These are phyloP conservation scores for Andrographis paniculata DNA, from an alignment of 305 asterid species.

Conservation along the genomic window DNA sequence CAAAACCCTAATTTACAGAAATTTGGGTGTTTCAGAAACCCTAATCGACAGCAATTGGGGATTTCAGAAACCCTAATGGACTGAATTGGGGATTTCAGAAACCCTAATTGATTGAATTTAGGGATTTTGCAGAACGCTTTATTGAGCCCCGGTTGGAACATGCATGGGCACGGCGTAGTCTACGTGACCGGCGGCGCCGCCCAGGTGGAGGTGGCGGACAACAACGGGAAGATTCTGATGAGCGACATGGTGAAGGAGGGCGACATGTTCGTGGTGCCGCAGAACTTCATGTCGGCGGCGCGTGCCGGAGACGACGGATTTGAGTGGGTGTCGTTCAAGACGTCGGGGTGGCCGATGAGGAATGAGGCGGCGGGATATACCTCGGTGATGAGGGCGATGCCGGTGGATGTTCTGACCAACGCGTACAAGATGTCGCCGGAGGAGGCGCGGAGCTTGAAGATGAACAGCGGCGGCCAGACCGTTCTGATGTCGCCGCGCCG, in stretches of 20 bases:
- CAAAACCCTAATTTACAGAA: not conserved
- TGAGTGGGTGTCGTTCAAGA: slow-evolving; percentile 33
- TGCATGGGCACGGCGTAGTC: slow-evolving; percentile 23
- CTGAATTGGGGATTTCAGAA: not conserved
- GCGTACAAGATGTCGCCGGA: slow-evolving; percentile 43
- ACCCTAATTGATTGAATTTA: not conserved
- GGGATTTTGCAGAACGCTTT: slow-evolving; percentile 31
- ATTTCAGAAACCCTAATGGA: not conserved
- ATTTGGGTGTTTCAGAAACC: slow-evolving; percentile 28
- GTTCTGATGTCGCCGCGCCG: not conserved
- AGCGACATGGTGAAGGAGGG: slow-evolving; percentile 35
- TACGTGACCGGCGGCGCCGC: slow-evolving; percentile 32
- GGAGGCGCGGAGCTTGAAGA: slow-evolving; percentile 43
- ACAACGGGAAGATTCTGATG: slow-evolving; percentile 40
- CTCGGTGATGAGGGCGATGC: slow-evolving; percentile 52
- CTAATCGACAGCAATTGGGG: too few relatives aligned
- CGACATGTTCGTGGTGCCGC: slow-evolving; percentile 29
- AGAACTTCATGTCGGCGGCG: slow-evolving; percentile 29
- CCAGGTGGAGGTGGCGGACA: slow-evolving; percentile 21
- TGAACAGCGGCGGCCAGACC: slow-evolving; percentile 48
- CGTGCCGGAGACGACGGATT: slow-evolving; percentile 38
- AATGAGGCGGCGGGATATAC: slow-evolving; percentile 54
- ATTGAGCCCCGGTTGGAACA: slow-evolving; percentile 30
- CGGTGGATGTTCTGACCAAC: slow-evolving; percentile 44
- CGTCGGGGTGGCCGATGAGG: slow-evolving; percentile 42